Evolutionary conservation across 305 asterid genomes (phyloP).

Genomic region (Solanum hybrid): DNA sequence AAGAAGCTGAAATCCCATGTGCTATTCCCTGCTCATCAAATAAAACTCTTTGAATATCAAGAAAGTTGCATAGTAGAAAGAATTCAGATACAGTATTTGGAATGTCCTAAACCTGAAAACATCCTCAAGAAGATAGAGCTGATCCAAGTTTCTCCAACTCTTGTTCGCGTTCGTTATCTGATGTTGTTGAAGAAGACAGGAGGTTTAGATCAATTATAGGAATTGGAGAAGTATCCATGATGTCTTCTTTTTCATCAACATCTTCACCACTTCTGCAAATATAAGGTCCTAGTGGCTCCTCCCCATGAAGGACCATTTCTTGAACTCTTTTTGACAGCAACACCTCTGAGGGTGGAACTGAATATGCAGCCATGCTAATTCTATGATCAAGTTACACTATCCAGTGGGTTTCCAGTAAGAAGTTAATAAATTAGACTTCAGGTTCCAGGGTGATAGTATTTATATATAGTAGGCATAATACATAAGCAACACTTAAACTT

Average conservation of each 20-base stretch:
- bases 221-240: slow-evolving; percentile 9
- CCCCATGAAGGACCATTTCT: slow-evolving; percentile 39
- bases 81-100: background rate
- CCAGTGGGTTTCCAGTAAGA: background rate
- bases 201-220: slow-evolving; percentile 32
- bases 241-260: background rate
- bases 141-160: slow-evolving; percentile 27
- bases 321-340: slow-evolving; percentile 46
- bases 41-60: background rate
- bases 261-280: slow-evolving; percentile 19
- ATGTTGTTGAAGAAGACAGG: slow-evolving; percentile 4
- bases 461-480: background rate
- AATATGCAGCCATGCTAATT: slow-evolving; percentile 11
- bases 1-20: slow-evolving; percentile 32
- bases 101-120: slow-evolving; percentile 36
- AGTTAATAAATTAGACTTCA: background rate
- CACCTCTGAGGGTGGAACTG: slow-evolving; percentile 21
- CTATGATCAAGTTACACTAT: background rate
- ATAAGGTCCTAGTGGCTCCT: slow-evolving; percentile 39
- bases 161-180: slow-evolving; percentile 12
- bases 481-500: background rate
- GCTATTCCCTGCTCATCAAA: slow-evolving; percentile 26
- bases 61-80: background rate
- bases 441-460: background rate
- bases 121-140: slow-evolving; percentile 45